Evolutionary conservation across 345 rosid genomes (phyloP).

Genomic region (Camelina laxa): DNA sequence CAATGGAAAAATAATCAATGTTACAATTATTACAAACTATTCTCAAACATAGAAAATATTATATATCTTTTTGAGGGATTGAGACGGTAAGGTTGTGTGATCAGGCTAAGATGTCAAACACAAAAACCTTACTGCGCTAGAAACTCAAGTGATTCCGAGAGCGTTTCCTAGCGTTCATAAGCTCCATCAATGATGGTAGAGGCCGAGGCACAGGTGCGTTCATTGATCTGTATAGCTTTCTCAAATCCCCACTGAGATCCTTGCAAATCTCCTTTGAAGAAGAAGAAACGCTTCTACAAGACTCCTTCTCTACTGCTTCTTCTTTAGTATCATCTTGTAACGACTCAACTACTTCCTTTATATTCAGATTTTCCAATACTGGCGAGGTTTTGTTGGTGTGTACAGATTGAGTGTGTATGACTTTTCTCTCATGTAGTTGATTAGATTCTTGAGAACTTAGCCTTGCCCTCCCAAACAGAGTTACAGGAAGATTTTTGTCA

Average conservation of each 20-base stretch:
- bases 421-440: slow-evolving; percentile 32
- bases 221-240: slow-evolving; percentile 71
- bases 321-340: slow-evolving; percentile 29
- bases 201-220: slow-evolving; percentile 81
- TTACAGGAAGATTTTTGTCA: slow-evolving; percentile 52
- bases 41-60: background rate
- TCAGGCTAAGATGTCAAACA: slow-evolving; percentile 7
- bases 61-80: background rate
- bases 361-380: slow-evolving; percentile 8
- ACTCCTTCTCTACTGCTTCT: slow-evolving; percentile 29
- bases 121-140: slow-evolving; percentile 11
- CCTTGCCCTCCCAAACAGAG: slow-evolving; percentile 83
- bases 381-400: slow-evolving; percentile 23
- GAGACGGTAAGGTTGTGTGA: background rate
- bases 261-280: slow-evolving; percentile 47
- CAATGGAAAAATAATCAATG: slow-evolving; percentile 4
- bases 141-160: slow-evolving; percentile 41
- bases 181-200: slow-evolving; percentile 74
- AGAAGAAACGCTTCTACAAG: slow-evolving; percentile 25
- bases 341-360: slow-evolving; percentile 37
- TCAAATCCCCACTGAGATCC: slow-evolving; percentile 54
- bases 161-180: slow-evolving; percentile 59
- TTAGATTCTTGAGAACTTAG: slow-evolving; percentile 47
- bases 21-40: slow-evolving; percentile 17
- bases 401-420: background rate